A percentile compares a stretch with the other conserved stretches of the same genome.
Conservation (phyloP, 2,329 filamentous ascomycete genomes). For the Calonectria henricotiae region DNA sequence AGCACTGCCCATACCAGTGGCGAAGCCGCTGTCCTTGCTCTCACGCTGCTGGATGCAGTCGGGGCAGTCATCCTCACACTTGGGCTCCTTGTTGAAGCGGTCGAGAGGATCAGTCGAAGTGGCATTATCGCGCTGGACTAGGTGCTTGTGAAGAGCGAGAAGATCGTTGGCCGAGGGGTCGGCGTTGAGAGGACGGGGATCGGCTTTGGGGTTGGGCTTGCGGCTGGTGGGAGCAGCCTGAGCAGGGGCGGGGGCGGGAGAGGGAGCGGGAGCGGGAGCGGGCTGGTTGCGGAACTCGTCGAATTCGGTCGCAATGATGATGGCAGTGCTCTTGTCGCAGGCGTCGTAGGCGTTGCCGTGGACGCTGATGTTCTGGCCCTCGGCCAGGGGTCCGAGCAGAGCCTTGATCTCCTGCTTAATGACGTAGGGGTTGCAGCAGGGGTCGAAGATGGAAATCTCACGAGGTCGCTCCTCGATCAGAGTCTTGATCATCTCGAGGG, state of each 20-base stretch:
- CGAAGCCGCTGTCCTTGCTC: slow-evolving; percentile 59
- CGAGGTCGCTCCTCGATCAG: slow-evolving; percentile 76
- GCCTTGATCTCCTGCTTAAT: slow-evolving; percentile 68
- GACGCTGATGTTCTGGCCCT: slow-evolving; percentile 64
- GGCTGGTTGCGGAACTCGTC: slow-evolving; percentile 69
- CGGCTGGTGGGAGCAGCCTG: slow-evolving; percentile 55
- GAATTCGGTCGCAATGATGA: slow-evolving; percentile 72
- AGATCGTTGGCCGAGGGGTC: slow-evolving; percentile 64
- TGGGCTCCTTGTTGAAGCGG: slow-evolving; percentile 64
- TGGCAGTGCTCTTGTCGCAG: slow-evolving; percentile 66
- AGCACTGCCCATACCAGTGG: slow-evolving; percentile 63
- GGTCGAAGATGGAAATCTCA: slow-evolving; percentile 80
- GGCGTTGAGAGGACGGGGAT: slow-evolving; percentile 65
- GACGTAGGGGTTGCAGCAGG: slow-evolving; percentile 70
- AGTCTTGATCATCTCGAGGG: slow-evolving; percentile 77
- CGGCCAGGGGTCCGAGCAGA: slow-evolving; percentile 60
- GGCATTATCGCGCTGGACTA: slow-evolving; percentile 57
- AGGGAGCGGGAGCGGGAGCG: slow-evolving; percentile 54
- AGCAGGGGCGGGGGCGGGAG: slow-evolving; percentile 50
- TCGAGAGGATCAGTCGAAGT: slow-evolving; percentile 63
- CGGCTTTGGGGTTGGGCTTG: slow-evolving; percentile 61
- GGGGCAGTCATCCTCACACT: slow-evolving; percentile 65
- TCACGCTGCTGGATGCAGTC: slow-evolving; percentile 66
- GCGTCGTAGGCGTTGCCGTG: slow-evolving; percentile 68
- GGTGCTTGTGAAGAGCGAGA: slow-evolving; percentile 65